A percentile compares a stretch with the other conserved stretches of the same genome.
These are phyloP conservation scores for Hypoxylon trugodes DNA, from an alignment of 495 filamentous ascomycete genomes.

Conservation along the genomic window DNA sequence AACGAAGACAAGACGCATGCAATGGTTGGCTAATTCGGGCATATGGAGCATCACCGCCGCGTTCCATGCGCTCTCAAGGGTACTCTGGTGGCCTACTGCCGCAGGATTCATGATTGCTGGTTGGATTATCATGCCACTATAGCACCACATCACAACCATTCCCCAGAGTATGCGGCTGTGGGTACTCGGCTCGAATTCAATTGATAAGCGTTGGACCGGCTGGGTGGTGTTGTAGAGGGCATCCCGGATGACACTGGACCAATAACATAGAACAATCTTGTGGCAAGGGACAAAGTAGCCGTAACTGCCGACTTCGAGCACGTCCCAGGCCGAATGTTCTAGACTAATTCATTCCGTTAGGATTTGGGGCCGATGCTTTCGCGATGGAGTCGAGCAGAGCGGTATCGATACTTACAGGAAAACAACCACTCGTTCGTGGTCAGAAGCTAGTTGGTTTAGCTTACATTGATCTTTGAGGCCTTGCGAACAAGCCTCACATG, in stretches of 20 bases:
- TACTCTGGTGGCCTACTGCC: not conserved
- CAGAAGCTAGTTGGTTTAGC: not conserved
- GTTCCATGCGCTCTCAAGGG: conserved; percentile 8
- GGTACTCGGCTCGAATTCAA: too few relatives aligned
- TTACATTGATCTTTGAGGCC: not conserved
- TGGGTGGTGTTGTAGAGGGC: not conserved
- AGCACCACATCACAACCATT: too few relatives aligned
- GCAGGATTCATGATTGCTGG: not conserved
- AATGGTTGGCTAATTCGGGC: conserved; percentile 16
- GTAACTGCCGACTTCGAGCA: not conserved
- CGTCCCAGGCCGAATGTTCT: too few relatives aligned
- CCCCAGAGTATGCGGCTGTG: too few relatives aligned
- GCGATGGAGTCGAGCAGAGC: too few relatives aligned
- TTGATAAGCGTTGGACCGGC: too few relatives aligned
- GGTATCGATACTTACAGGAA: too few relatives aligned
- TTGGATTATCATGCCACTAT: not conserved
- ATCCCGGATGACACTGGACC: not conserved
- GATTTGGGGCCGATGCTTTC: too few relatives aligned
- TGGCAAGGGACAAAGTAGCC: not conserved
- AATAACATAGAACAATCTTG: conserved; percentile 10
- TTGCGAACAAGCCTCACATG: conserved; percentile 3
- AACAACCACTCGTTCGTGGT: too few relatives aligned
- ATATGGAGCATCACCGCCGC: conserved; percentile 3
- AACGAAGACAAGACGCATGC: conserved; percentile 13
- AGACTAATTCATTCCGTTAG: too few relatives aligned